Base-by-base conservation (phyloP, 495 filamentous ascomycete genomes). In the Staphylotrichum longicolle region DNA sequence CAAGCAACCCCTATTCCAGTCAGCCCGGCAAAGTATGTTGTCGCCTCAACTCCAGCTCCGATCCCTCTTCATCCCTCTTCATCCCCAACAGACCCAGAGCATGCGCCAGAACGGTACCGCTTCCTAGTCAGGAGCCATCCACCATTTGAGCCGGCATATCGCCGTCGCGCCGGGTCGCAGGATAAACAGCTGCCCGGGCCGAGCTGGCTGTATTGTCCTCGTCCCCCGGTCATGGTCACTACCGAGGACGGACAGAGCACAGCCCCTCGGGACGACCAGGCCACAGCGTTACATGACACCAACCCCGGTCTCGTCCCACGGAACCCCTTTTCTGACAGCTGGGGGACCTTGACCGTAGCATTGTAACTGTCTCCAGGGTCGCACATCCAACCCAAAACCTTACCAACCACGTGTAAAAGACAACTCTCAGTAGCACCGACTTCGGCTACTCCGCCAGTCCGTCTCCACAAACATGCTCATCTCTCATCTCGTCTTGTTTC, bases 71-170 rank as follows among this genome's bases (percentile, higher is more conserved):
- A 34, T n/a, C 37, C 5, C 3, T 20, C 27, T 49, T 11, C 27
- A 39, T 32, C 33, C 12, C 32, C 49, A 35, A 9, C 48, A n/a
- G 32, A 34, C 32, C 48, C 48, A 50, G 12, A 50, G 5, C 8
- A n/a, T 35, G 32, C 30, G 35, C 34, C 34, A 39, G 7, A 53
- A 53, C 35, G 32, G 32, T 51, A 51, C 48, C 14, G 35, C 50
- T 39, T 39, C 37, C 37, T 10, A 39, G 37, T 39, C 37, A 39
- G 10, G 1, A 6, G 10, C 37, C 39, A 54, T 15, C 8, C 37
- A 35, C 39, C 14, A 54, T 41, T 53, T 56, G 12, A 56, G 34
- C 53, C 53, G 53, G 53, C 53, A 56, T 56, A 45, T 44, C 53
- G 20, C 53, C 53, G 53, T 44, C 6, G 35, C 34, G n/a, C 8